Conservation (phyloP, 202 grass and related monocot genomes). For the Schoenoplectus triqueter region DNA sequence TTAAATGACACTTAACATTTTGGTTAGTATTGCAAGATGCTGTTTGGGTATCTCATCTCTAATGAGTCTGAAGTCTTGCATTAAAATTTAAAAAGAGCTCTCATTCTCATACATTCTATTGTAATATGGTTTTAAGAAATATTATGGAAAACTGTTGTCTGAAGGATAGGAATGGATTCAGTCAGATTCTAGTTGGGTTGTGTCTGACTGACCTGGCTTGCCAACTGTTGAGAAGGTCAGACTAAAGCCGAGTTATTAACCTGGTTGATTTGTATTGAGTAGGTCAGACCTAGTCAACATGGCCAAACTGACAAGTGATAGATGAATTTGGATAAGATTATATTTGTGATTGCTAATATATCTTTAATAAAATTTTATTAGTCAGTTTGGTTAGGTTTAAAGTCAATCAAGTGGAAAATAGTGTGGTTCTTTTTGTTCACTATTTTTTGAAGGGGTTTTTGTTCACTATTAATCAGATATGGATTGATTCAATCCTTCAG, state of each 20-base stretch:
- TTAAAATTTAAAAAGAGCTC: neutral
- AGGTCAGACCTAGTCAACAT: neutral
- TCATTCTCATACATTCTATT: neutral
- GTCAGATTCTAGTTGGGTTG: neutral
- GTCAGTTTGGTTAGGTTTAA: neutral
- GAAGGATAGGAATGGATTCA: neutral
- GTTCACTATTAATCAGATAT: slow-evolving; percentile 10
- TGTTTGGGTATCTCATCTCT: neutral
- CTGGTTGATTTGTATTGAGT: neutral
- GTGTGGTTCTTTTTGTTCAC: neutral
- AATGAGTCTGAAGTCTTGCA: neutral
- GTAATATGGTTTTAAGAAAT: neutral
- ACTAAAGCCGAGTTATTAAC: neutral
- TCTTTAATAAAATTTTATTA: neutral
- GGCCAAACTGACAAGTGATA: neutral
- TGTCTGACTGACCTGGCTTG: neutral
- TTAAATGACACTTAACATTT: neutral
- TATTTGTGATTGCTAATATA: neutral
- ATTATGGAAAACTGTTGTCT: neutral
- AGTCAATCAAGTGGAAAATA: neutral
- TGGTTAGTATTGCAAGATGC: neutral
- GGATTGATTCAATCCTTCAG: neutral
- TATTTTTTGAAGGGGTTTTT: no score
- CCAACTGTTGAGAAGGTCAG: neutral
- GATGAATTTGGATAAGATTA: neutral